Evolutionary conservation across 176 grass and related monocot species (phyloP).

Genomic region (Stipa capillata): DNA sequence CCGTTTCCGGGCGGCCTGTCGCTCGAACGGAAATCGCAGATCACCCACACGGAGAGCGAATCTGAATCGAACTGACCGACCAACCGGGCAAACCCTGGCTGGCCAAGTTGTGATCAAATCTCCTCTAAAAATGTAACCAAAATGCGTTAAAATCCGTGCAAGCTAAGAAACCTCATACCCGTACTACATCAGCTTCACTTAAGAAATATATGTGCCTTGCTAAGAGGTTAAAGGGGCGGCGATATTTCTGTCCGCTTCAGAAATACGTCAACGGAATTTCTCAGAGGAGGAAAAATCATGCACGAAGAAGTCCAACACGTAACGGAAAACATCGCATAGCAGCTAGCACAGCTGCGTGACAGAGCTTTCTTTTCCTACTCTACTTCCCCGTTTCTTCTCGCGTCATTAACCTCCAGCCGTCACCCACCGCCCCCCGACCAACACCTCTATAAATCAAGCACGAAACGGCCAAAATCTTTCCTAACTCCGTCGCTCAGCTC

Average conservation of each 20-base stretch:
- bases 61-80: too few relatives aligned
- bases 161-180: neutral
- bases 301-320: neutral
- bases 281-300: neutral
- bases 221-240: neutral
- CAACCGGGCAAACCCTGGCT: too few relatives aligned
- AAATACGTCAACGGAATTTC: neutral
- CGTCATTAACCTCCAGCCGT: neutral
- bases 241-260: neutral
- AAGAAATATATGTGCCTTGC: constrained; percentile 13
- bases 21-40: too few relatives aligned
- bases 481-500: neutral
- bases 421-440: neutral
- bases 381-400: constrained; percentile 12
- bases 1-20: neutral
- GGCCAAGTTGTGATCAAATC: too few relatives aligned
- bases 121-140: too few relatives aligned
- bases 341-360: neutral
- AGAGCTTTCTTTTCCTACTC: constrained; percentile 40
- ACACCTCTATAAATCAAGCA: too few relatives aligned
- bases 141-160: neutral
- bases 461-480: too few relatives aligned
- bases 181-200: too few relatives aligned
- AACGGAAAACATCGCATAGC: neutral
- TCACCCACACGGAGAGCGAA: too few relatives aligned